Conservation (phyloP, 495 filamentous ascomycete species). For the Penicillium flavigenum region DNA sequence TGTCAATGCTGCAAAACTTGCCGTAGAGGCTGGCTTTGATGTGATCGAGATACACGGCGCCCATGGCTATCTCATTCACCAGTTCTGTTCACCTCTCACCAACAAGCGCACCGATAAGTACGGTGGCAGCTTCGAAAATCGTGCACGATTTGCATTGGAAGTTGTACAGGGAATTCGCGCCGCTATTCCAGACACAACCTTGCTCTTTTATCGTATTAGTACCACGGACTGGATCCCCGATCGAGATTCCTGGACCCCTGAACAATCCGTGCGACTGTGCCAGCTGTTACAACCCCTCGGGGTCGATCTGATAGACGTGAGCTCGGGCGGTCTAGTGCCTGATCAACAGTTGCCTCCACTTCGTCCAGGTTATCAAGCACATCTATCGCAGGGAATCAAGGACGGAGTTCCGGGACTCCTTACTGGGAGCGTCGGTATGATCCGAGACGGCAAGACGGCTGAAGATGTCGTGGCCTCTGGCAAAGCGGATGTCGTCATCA, state of each 20-base stretch:
- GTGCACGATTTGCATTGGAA: conserved; percentile 53
- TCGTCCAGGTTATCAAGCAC: background rate
- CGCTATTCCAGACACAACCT: conserved; percentile 7
- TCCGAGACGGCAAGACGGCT: background rate
- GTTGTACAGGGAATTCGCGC: conserved; percentile 52
- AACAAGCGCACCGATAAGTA: conserved; percentile 61
- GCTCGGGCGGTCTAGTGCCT: background rate
- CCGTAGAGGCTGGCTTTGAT: conserved; percentile 54
- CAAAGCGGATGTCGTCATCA: background rate
- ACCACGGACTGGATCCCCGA: background rate
- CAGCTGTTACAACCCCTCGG: background rate
- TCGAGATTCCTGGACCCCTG: background rate
- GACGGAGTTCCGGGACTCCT: background rate
- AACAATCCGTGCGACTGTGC: background rate
- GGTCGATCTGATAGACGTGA: background rate
- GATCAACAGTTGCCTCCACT: background rate
- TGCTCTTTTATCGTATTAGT: background rate
- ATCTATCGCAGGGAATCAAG: background rate
- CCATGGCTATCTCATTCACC: conserved; percentile 60
- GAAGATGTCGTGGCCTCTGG: background rate
- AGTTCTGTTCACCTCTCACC: conserved; percentile 58
- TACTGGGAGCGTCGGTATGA: background rate
- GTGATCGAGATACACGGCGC: conserved; percentile 52
- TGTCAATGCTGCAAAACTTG: conserved; percentile 50
- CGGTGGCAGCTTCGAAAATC: conserved; percentile 61